Base-by-base conservation (phyloP, 768 basidiomycete genomes). In the Gymnopilus junonius region DNA sequence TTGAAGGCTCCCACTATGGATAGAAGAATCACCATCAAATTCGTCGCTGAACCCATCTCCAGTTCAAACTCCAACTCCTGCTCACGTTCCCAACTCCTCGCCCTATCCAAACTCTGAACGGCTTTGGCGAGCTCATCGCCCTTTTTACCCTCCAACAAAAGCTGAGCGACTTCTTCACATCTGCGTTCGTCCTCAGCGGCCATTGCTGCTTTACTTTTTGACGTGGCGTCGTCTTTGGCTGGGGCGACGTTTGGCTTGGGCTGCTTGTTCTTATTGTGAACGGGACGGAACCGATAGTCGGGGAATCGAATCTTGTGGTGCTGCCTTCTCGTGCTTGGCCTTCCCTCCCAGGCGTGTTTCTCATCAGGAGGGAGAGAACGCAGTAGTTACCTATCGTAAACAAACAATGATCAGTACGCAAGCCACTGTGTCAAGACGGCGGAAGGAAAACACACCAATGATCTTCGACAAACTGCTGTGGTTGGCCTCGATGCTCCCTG, bases 401-500 rank as follows among this genome's bases (percentile, higher is more conserved):
- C 31, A 32, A 53, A 5, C 14, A 12, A 14, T n/a, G 1, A 32
- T 20, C 48, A 51, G 12, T 25, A n/a, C 15, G 1, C 4, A 15
- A 2, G n/a, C n/a, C 48, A 1, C 4, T n/a, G 31, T 0, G 7
- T 8, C 15, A 29, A 15, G 17, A 32, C 8, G 1, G 8, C 7
- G 12, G 46, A 27, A 58, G n/a, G 32, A 23, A 71, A 71, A 65
- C 82, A 64, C 61, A 89, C 87, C 77, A 75, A 91, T 85, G 67
- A 92, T 91, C 82, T 89, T 90, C 17, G 87, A 88, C 35, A 91
- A 72, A 25, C 87, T 88, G 63, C 87, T 87, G 75, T 91, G 89
- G 69, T 90, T 90, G 32, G 88, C 88, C 79, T 91, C 92, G 64
- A 93, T 89, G 21, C 83, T 86, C 17, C 89, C 87, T 1, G 91